Percentiles rank a stretch among this genome's conserved stretches.
These are phyloP conservation scores for Agaricales sp. DNA, from an alignment of 1,284 basidiomycete genomes.

Conservation along the genomic window DNA sequence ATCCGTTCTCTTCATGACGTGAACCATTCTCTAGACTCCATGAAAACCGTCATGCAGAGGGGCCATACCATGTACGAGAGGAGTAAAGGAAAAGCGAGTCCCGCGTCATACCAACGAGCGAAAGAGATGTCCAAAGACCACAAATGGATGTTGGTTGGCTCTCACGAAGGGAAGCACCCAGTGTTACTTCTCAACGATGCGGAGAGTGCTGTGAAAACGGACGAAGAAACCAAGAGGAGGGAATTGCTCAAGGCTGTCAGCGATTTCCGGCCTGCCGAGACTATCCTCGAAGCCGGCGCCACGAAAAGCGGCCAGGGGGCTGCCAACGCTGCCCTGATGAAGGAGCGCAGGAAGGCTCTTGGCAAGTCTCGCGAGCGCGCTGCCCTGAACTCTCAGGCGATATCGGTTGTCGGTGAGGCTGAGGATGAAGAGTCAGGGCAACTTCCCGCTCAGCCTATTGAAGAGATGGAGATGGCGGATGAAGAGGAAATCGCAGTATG, in stretches of 20 bases:
- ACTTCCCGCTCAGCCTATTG: slow-evolving; percentile 16
- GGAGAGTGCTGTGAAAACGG: slow-evolving; percentile 22
- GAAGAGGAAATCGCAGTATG: slow-evolving; percentile 69
- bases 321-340: slow-evolving; percentile 74
- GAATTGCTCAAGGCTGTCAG: slow-evolving; percentile 67
- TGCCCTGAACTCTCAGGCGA: slow-evolving; percentile 19
- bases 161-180: slow-evolving; percentile 64
- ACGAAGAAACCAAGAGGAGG: slow-evolving; percentile 23
- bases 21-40: slow-evolving; percentile 59
- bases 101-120: slow-evolving; percentile 78
- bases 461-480: slow-evolving; percentile 57
- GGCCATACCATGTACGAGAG: slow-evolving; percentile 94
- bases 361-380: slow-evolving; percentile 48
- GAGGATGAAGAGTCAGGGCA: slow-evolving; percentile 25
- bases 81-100: slow-evolving; percentile 83
- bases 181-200: slow-evolving; percentile 26
- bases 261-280: slow-evolving; percentile 81
- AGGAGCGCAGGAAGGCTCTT: slow-evolving; percentile 75
- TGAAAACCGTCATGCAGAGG: slow-evolving; percentile 82
- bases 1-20: slow-evolving; percentile 58
- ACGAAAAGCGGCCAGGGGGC: slow-evolving; percentile 53
- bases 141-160: slow-evolving; percentile 64
- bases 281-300: slow-evolving; percentile 84
- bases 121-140: slow-evolving; percentile 78
- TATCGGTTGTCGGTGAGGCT: slow-evolving; percentile 23